Conservation (phyloP, 352 stramenopile species). For the Phytophthora tentaculata region DNA sequence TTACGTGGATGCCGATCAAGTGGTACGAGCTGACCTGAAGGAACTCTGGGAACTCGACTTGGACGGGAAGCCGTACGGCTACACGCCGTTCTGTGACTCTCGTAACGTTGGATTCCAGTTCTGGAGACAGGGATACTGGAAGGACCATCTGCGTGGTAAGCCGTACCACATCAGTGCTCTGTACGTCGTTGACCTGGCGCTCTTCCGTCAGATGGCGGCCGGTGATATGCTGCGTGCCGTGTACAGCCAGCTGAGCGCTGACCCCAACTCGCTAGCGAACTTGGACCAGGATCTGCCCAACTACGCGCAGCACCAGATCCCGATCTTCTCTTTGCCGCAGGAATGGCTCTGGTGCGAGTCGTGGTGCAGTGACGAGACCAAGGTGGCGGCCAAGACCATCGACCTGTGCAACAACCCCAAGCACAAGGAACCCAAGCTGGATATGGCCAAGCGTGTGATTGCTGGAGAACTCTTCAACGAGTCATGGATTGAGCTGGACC, state of each 20-base stretch:
- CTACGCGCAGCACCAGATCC: constrained; percentile 95
- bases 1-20: constrained; percentile 99
- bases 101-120: constrained; percentile 99
- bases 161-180: constrained; percentile 99
- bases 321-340: constrained; percentile 97
- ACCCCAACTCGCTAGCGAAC: constrained; percentile 99
- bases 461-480: constrained; percentile 97
- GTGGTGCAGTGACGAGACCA: constrained; percentile 99
- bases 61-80: constrained; percentile 95
- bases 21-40: constrained; percentile 97
- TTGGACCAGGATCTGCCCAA: constrained; percentile 99
- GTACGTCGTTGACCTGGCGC: constrained; percentile 98
- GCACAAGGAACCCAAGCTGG: constrained; percentile 99
- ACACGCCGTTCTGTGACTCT: constrained; percentile 98
- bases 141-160: constrained; percentile 95
- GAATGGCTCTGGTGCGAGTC: constrained; percentile 99
- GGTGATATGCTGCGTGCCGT: constrained; percentile 96
- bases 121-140: constrained; percentile 98
- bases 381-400: constrained; percentile 98
- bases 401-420: constrained; percentile 99
- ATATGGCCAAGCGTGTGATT: constrained; percentile 99
- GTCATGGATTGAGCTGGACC: constrained; percentile 98
- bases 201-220: constrained; percentile 94
- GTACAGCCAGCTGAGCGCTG: constrained; percentile 97
- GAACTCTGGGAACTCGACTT: constrained; percentile 99